Base-by-base conservation (phyloP, 345 rosid species). In the Atalantia buxifolia region DNA sequence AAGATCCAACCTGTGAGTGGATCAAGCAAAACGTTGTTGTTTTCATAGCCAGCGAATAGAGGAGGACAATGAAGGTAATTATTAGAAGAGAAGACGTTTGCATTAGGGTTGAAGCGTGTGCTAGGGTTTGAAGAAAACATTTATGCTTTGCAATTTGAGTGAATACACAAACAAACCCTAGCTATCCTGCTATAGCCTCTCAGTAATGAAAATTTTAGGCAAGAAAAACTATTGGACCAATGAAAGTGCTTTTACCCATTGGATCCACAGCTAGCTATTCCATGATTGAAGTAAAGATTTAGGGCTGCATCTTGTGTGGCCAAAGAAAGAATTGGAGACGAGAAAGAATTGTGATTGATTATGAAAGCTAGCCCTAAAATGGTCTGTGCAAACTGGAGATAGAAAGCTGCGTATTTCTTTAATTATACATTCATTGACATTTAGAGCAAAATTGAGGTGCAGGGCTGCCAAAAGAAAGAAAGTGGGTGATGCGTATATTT, bases 81-180 rank as follows among this genome's bases (percentile, higher is more conserved):
- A 64, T 78, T 69, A 31, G 84, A 64, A 13, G 88, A 70, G 9
- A 72, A 57, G 38, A 72, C 31, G 33, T 72, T 71, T 3, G 78
- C 24, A 63, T 70, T 74, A 42, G 78, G 66, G 78, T 60, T 74
- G 71, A 76, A 45, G 18, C 50, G 3, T 12, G 18, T 24, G 45
- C 16, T 27, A 45, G 28, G 69, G 42, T 65, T 74, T 75, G 77
- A 74, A 75, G 81, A 72, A 69, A 83, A 83, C 88, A 85, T 87
- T 36, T 75, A 24, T 31, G 40, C 38, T 18, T 5, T 5, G 73
- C 27, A 45, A 78, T 45, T 59, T 30, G 69, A 64, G n/a, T 45
- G 78, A 28, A 65, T 62, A 63, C 77, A 59, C 50, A 45, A 12
- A 45, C 16, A 45, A 45, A 45, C 50, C 50, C 50, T 45, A 13